Conservation (phyloP, 495 filamentous ascomycete genomes). For the Astrocystis sublimbata region DNA sequence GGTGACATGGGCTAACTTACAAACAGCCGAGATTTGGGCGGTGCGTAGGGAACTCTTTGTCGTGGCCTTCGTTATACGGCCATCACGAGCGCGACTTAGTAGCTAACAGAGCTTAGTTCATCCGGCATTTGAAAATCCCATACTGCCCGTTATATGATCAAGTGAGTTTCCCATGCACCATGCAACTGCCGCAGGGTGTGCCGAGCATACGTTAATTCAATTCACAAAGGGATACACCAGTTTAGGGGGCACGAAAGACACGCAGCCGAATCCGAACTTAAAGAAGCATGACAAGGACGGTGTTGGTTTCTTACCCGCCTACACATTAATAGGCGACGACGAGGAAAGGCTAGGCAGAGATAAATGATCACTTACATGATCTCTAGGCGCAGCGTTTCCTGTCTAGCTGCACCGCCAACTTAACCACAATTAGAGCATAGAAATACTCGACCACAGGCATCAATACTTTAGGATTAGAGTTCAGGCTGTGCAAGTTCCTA, state of each 20-base stretch:
- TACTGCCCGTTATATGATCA: slow-evolving; percentile 85
- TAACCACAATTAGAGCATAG: slow-evolving; percentile 8
- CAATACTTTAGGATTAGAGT: neutral
- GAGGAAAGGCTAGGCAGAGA: slow-evolving; percentile 85
- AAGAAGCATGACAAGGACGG: slow-evolving; percentile 34
- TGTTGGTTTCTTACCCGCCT: slow-evolving; percentile 72
- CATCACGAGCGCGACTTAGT: neutral
- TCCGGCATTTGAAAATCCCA: slow-evolving; percentile 70
- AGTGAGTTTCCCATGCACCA: slow-evolving; percentile 22
- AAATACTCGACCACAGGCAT: neutral
- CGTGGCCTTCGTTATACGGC: too few species aligned
- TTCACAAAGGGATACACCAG: slow-evolving; percentile 67
- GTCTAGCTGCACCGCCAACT: neutral
- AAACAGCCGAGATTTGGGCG: slow-evolving; percentile 17
- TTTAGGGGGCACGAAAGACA: slow-evolving; percentile 86
- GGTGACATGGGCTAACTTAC: slow-evolving; percentile 7
- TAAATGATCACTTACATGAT: slow-evolving; percentile 27
- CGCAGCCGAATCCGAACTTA: slow-evolving; percentile 82
- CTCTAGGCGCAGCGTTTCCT: neutral
- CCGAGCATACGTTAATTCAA: neutral
- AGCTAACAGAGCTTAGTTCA: slow-evolving; percentile 59
- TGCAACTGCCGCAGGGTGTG: neutral
- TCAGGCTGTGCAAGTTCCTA: too few species aligned
- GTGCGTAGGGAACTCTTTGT: neutral
- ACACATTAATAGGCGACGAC: slow-evolving; percentile 78